A percentile compares a stretch with the other conserved stretches of the same genome.
Evolutionary conservation across 768 basidiomycete genomes (phyloP).

Genomic region (Pleurotus ostreatus): DNA sequence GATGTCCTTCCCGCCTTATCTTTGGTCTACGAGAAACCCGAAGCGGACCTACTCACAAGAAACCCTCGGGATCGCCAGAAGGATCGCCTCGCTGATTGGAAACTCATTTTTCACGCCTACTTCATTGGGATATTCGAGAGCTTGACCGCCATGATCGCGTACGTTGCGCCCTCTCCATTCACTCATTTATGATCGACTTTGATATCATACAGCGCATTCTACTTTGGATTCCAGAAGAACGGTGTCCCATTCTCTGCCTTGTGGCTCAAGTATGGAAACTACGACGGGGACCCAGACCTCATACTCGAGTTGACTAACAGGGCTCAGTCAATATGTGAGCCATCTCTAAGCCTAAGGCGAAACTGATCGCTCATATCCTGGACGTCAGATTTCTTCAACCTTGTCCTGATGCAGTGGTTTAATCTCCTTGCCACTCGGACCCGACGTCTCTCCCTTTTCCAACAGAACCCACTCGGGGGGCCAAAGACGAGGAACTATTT

Average conservation of each 20-base stretch:
- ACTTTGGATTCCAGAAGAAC: slow-evolving; percentile 35
- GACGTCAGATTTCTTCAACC: slow-evolving; percentile 34
- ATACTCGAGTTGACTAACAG: slow-evolving; percentile 33
- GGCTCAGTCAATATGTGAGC: slow-evolving; percentile 44
- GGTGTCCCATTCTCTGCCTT: slow-evolving; percentile 45
- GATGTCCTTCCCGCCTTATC: slow-evolving; percentile 54
- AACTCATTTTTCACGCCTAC: slow-evolving; percentile 54
- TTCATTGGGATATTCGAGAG: slow-evolving; percentile 47
- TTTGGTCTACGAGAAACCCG: slow-evolving; percentile 57
- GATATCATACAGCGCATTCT: slow-evolving; percentile 29
- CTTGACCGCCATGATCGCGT: slow-evolving; percentile 47
- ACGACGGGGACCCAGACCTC: slow-evolving; percentile 26
- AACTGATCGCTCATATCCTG: background rate
- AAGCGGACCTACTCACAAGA: slow-evolving; percentile 50
- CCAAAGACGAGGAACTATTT: slow-evolving; percentile 31
- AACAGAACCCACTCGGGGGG: slow-evolving; percentile 39
- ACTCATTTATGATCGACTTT: background rate
- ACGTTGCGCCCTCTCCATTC: slow-evolving; percentile 12
- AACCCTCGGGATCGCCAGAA: slow-evolving; percentile 53
- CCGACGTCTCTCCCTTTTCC: slow-evolving; percentile 49
- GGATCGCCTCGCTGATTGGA: slow-evolving; percentile 51
- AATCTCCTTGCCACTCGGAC: slow-evolving; percentile 55
- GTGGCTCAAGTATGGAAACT: slow-evolving; percentile 42
- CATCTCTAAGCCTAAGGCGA: background rate
- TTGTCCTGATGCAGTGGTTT: slow-evolving; percentile 60